Conservation (phyloP, 2,329 filamentous ascomycete genomes). For the Beauveria medogensis region DNA sequence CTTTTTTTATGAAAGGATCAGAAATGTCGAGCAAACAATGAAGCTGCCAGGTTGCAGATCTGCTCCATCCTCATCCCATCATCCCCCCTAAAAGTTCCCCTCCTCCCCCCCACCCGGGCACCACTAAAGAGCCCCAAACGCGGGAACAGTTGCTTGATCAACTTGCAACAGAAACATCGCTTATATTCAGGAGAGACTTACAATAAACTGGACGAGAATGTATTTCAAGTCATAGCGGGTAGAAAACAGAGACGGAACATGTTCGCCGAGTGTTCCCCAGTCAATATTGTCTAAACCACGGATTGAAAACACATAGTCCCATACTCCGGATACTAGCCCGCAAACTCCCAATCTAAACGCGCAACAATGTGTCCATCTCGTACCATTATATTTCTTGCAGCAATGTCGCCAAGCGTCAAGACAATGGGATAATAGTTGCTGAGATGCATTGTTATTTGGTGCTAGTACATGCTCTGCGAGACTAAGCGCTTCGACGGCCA, state of each 20-base stretch:
- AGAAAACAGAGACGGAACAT: background rate
- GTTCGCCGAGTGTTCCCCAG: background rate
- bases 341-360: background rate
- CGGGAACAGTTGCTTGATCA: too few relatives aligned
- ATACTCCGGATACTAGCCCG: background rate
- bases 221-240: background rate
- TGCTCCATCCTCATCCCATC: background rate
- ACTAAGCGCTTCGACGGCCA: slow-evolving; percentile 16
- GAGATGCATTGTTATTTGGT: slow-evolving; percentile 19
- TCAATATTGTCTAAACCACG: background rate
- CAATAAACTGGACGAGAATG: background rate
- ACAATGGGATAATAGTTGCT: slow-evolving; percentile 14
- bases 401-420: slow-evolving; percentile 13
- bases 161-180: too few relatives aligned
- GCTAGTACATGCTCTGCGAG: slow-evolving; percentile 16
- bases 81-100: background rate
- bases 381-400: slow-evolving; percentile 13
- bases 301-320: background rate
- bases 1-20: background rate
- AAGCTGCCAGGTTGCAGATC: background rate
- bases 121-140: too few relatives aligned
- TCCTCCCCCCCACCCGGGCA: background rate
- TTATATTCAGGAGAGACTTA: too few relatives aligned
- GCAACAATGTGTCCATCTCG: background rate
- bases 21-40: background rate